Conservation (phyloP, 768 basidiomycete genomes). For the Mycena sanguinolenta region DNA sequence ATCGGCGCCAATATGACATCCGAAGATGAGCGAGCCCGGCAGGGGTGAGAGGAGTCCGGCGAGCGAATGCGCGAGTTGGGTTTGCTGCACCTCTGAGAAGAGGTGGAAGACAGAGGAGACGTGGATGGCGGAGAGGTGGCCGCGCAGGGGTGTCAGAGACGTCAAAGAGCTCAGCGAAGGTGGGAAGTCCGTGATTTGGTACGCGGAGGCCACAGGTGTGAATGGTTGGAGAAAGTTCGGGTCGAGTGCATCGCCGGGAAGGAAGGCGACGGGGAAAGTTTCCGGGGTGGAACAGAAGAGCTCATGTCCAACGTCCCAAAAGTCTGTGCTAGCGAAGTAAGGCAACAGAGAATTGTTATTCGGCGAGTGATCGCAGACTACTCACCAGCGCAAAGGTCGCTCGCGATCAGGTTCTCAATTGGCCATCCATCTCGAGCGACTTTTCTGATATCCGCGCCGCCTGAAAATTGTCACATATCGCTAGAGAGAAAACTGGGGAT, state of each 20-base stretch:
- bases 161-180: too few relatives aligned
- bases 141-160: too few relatives aligned
- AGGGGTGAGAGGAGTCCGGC: too few relatives aligned
- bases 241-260: constrained; percentile 2
- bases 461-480: neutral
- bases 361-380: neutral
- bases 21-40: neutral
- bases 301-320: too few relatives aligned
- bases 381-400: neutral
- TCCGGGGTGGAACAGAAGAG: neutral
- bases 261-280: neutral
- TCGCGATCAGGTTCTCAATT: constrained; percentile 4
- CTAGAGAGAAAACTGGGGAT: neutral
- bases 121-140: too few relatives aligned
- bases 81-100: constrained; percentile 8
- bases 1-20: neutral
- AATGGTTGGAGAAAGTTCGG: neutral
- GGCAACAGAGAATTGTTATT: too few relatives aligned
- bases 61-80: constrained; percentile 15
- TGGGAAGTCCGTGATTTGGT: neutral
- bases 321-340: too few relatives aligned
- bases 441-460: constrained; percentile 14
- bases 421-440: constrained; percentile 12
- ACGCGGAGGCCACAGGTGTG: neutral
- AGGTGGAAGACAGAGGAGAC: constrained; percentile 8